Evolutionary conservation across 2,329 filamentous ascomycete genomes (phyloP).

Genomic region (Hymenotorrendiella dingleyae): DNA sequence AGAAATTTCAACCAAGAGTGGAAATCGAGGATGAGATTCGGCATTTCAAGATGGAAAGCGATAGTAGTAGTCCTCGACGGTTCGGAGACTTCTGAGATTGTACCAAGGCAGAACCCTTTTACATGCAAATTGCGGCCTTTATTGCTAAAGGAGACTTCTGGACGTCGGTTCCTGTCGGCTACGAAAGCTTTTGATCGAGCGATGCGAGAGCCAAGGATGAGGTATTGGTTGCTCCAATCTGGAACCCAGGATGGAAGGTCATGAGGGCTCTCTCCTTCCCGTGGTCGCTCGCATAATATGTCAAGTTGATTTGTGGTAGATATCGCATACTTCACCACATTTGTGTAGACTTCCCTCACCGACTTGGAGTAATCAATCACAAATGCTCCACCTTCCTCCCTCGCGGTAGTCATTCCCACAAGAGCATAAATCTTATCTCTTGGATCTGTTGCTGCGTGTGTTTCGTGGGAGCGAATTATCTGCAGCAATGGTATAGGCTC

Average conservation of each 20-base stretch:
- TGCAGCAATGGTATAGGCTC: not conserved
- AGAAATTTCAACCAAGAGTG: too few relatives aligned
- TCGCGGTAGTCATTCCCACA: slow-evolving; percentile 4
- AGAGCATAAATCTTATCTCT: slow-evolving; percentile 8
- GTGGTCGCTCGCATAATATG: not conserved
- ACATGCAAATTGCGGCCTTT: not conserved
- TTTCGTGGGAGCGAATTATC: not conserved
- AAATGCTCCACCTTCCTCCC: not conserved
- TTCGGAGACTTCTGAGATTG: not conserved
- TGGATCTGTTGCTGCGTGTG: slow-evolving; percentile 1
- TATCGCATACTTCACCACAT: slow-evolving; percentile 3
- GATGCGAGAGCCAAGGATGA: not conserved
- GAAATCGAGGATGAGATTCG: too few relatives aligned
- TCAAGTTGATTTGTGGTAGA: not conserved
- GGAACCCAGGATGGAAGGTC: slow-evolving; percentile 2
- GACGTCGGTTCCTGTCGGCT: not conserved
- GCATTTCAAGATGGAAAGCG: too few relatives aligned
- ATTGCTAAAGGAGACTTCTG: not conserved
- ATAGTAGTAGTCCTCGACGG: not conserved
- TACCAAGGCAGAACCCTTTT: not conserved
- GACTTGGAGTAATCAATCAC: slow-evolving; percentile 5
- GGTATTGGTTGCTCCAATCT: not conserved
- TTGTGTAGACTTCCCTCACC: not conserved
- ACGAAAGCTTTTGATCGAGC: not conserved
- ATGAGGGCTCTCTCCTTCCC: not conserved